phyloP scores from a whole-genome alignment of 148 eudicot species.

The Rhododendron henanense region DNA sequence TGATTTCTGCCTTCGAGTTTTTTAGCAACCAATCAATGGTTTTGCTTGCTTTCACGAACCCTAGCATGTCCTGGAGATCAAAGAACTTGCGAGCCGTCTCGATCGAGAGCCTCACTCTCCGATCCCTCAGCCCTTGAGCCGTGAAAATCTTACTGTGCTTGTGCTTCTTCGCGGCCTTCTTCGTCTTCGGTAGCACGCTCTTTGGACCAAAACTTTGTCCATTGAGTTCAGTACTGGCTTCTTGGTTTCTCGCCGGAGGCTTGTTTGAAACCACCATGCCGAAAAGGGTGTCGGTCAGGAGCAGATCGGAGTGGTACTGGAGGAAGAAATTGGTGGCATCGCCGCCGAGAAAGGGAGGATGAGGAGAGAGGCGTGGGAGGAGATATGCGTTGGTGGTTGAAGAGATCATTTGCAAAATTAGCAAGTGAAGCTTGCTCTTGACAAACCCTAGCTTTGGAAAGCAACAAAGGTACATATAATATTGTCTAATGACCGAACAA shows the following conservation, averaged over 20 bases:
- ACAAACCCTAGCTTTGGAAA: not conserved
- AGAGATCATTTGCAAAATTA: slow-evolving; percentile 2
- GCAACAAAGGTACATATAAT: not conserved
- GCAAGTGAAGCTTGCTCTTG: not conserved
- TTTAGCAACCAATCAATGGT: slow-evolving; percentile 69
- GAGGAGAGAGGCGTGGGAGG: not conserved
- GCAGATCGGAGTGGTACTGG: slow-evolving; percentile 7
- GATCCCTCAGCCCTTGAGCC: slow-evolving; percentile 59
- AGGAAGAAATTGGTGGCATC: not conserved
- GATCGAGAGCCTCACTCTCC: slow-evolving; percentile 65
- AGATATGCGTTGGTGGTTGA: not conserved
- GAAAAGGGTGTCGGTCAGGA: not conserved
- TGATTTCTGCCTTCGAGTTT: slow-evolving; percentile 57
- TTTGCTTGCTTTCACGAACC: slow-evolving; percentile 70
- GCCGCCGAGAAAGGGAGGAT: not conserved
- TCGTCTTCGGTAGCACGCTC: not conserved
- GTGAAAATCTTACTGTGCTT: slow-evolving; percentile 69
- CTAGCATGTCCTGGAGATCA: slow-evolving; percentile 66
- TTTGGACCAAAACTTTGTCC: not conserved
- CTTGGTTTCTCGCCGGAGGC: not conserved
- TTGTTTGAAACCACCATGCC: not conserved
- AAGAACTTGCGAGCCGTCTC: slow-evolving; percentile 65
- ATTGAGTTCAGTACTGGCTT: not conserved
- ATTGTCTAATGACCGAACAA: not conserved
- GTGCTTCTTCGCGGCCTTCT: too few species aligned